Base-by-base conservation (phyloP, 176 grass and related monocot species). In the Bonia amplexicaulis region DNA sequence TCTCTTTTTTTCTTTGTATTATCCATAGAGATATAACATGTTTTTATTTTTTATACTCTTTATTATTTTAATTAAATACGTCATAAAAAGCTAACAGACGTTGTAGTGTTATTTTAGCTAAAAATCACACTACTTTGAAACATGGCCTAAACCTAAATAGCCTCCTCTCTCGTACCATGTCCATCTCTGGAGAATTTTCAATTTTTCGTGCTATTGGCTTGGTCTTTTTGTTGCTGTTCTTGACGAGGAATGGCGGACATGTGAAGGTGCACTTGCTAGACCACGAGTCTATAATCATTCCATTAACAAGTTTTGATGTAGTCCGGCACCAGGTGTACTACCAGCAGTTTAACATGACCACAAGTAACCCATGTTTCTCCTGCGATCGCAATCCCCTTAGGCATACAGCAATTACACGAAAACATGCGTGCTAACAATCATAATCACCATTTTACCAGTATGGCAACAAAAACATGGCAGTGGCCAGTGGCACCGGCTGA, bases 111-210 rank as follows among this genome's bases (percentile, higher is more conserved):
- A 37, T 37, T 37, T 37, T 2, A 37, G 35, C 35, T 37, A 37
- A 37, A 37, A 37, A 5, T 37, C 35, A 37, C 35, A 37, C 35
- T 3, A 37, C 5, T 37, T 37, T 37, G 35, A 37, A 37, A 0
- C 35, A 37, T 37, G 35, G 35, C 5, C 35, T 37, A 2, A 90
- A 82, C 31, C 31, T 86, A 2, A 90, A 82, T 86, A 12, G 83
- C 88, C 78, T 86, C 87, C 74, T 44, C 22, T 76, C 40, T 23
- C 16, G 67, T 73, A 55, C 81, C 81, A 31, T 37, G 25, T 16
- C 66, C 33, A 23, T 58, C 65, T 75, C 35, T 9, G 60, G 37
- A 81, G 25, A 51, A 16, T 16, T 29, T 54, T 9, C 22, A 25
- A 16, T 25, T 49, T 25, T 2, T 22, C 23, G n/a, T 66, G 45